A percentile compares a stretch with the other conserved stretches of the same genome.
These are phyloP conservation scores for Kondoa subrosea DNA, from an alignment of 768 basidiomycete genomes.

Conservation along the genomic window DNA sequence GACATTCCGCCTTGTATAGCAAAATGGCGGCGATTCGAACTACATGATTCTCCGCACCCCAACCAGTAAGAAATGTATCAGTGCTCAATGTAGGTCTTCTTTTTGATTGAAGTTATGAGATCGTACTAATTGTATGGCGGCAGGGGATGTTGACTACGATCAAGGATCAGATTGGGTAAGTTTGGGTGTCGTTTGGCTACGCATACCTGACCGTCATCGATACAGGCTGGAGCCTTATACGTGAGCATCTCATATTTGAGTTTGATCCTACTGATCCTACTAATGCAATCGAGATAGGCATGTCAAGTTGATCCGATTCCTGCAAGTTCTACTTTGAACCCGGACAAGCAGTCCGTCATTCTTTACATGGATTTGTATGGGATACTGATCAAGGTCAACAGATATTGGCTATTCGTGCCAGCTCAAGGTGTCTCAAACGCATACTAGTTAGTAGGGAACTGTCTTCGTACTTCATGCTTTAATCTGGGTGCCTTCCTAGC, in stretches of 20 bases:
- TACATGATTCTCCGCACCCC: neutral
- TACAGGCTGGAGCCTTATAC: neutral
- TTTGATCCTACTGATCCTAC: too few relatives aligned
- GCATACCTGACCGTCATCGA: too few relatives aligned
- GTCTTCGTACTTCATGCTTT: neutral
- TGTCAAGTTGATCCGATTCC: neutral
- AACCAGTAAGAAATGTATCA: neutral
- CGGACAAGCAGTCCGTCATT: neutral
- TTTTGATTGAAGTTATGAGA: too few relatives aligned
- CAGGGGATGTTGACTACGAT: neutral
- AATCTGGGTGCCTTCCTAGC: neutral
- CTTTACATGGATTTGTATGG: neutral
- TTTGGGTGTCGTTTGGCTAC: too few relatives aligned
- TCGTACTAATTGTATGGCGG: too few relatives aligned
- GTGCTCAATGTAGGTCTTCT: too few relatives aligned
- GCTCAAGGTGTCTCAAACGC: neutral
- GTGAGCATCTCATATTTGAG: too few relatives aligned
- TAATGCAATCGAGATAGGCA: too few relatives aligned
- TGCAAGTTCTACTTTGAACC: neutral
- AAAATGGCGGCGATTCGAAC: neutral
- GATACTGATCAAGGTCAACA: neutral
- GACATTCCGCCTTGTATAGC: neutral
- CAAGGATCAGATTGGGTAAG: neutral
- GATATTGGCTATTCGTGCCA: neutral
- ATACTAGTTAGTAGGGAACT: neutral